Conservation (phyloP, 1,284 basidiomycete species). For the Leccinum solheimii region DNA sequence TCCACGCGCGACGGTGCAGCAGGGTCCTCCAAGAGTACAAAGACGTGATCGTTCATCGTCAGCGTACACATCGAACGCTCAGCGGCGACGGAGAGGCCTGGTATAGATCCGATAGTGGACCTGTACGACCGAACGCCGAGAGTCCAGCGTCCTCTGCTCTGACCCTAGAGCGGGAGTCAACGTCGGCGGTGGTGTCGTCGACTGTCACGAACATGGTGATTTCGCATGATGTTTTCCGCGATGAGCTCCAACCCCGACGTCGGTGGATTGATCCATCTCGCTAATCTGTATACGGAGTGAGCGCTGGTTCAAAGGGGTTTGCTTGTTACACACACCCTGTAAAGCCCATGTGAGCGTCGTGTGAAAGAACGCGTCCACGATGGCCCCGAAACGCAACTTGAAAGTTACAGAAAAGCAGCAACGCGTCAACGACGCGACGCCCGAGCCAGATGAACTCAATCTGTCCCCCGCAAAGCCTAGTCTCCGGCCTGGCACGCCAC, state of each 20-base stretch:
- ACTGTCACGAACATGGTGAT: conserved; percentile 59
- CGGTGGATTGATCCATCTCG: conserved; percentile 78
- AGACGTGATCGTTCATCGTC: conserved; percentile 75
- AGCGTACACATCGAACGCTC: conserved; percentile 72
- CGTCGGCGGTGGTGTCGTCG: conserved; percentile 7
- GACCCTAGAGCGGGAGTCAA: conserved; percentile 45
- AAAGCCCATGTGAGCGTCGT: conserved; percentile 55
- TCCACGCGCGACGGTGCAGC: conserved; percentile 64
- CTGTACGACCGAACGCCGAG: conserved; percentile 71
- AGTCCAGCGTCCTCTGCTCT: conserved; percentile 60
- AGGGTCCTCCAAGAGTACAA: conserved; percentile 74
- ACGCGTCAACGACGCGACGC: conserved; percentile 7
- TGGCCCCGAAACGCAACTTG: conserved; percentile 53
- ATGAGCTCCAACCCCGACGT: conserved; percentile 66
- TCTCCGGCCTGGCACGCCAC: conserved; percentile 19
- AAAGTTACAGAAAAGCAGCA: conserved; percentile 9
- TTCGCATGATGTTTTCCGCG: conserved; percentile 62
- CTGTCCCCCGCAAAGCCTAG: conserved; percentile 36
- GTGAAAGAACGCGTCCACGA: conserved; percentile 31
- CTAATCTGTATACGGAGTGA: conserved; percentile 47
- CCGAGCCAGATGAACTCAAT: conserved; percentile 40
- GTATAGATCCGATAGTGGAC: conserved; percentile 57
- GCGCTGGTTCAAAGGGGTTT: conserved; percentile 3
- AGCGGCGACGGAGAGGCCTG: conserved; percentile 48
- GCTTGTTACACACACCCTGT: conserved; percentile 48